Conservation (phyloP, 2,329 filamentous ascomycete genomes). For the Neonectria neomacrospora region DNA sequence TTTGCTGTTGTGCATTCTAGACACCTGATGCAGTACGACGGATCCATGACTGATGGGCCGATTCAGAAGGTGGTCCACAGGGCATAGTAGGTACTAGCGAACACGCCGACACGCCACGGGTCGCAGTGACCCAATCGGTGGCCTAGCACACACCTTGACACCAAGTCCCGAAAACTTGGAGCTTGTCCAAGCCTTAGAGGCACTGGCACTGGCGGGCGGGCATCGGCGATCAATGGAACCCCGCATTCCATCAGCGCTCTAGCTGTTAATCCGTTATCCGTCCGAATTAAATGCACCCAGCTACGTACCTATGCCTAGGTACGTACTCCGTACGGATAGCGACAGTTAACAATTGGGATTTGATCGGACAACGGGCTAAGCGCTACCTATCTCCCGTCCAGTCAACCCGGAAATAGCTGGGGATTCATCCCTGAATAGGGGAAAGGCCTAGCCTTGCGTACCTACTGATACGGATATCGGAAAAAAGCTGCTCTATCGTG, state of each 20-base stretch:
- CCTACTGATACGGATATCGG: no score
- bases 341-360: no score
- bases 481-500: not conserved
- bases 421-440: no score
- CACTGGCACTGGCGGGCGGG: not conserved
- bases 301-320: no score
- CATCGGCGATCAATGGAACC: not conserved
- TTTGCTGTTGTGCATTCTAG: not conserved
- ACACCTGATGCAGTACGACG: not conserved
- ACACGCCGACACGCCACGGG: not conserved
- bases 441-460: no score
- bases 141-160: no score
- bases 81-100: no score
- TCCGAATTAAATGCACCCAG: not conserved
- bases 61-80: no score
- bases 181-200: not conserved
- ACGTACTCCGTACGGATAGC: no score
- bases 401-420: not conserved
- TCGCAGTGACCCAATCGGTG: not conserved
- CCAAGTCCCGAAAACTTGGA: not conserved
- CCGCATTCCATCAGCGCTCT: slow-evolving; percentile 1
- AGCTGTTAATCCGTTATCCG: not conserved
- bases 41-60: not conserved
- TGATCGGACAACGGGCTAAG: no score
- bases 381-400: not conserved